These are phyloP conservation scores for Cardiospermum halicacabum DNA, from an alignment of 345 rosid genomes.

Conservation along the genomic window DNA sequence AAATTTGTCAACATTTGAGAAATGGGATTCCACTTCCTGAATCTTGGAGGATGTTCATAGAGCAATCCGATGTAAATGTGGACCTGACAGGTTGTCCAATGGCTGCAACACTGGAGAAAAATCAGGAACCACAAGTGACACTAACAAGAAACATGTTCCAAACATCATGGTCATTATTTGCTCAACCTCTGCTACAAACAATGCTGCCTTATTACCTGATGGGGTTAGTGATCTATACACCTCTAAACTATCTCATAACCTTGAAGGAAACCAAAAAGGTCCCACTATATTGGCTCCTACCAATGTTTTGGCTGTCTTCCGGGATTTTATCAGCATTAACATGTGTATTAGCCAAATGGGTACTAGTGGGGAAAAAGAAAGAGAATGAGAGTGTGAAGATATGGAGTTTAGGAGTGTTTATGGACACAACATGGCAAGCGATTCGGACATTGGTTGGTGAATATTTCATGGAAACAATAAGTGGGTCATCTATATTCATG, in stretches of 20 bases:
- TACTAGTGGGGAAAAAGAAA: conserved; percentile 52
- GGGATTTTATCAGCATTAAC: conserved; percentile 37
- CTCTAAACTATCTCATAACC: conserved; percentile 30
- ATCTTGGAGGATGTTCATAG: conserved; percentile 52
- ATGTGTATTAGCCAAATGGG: conserved; percentile 48
- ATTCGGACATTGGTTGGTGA: conserved; percentile 48
- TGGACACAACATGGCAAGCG: conserved; percentile 66
- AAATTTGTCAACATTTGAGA: conserved; percentile 56
- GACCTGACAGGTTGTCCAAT: conserved; percentile 66
- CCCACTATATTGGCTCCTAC: conserved; percentile 41
- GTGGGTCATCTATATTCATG: conserved; percentile 38
- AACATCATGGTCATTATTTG: conserved; percentile 43
- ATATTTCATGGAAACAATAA: conserved; percentile 51
- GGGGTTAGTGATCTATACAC: conserved; percentile 34
- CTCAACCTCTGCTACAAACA: conserved; percentile 55
- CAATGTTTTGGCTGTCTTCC: conserved; percentile 45
- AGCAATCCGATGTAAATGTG: conserved; percentile 59
- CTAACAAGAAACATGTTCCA: conserved; percentile 46
- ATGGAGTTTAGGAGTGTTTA: conserved; percentile 47
- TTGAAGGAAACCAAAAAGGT: conserved; percentile 24
- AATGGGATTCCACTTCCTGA: conserved; percentile 59
- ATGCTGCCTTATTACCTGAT: conserved; percentile 48
- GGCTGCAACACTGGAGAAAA: conserved; percentile 38
- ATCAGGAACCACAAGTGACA: conserved; percentile 28
- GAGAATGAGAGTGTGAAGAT: conserved; percentile 41